Conservation (phyloP, 2,329 filamentous ascomycete genomes). For the Colletotrichum sp. region DNA sequence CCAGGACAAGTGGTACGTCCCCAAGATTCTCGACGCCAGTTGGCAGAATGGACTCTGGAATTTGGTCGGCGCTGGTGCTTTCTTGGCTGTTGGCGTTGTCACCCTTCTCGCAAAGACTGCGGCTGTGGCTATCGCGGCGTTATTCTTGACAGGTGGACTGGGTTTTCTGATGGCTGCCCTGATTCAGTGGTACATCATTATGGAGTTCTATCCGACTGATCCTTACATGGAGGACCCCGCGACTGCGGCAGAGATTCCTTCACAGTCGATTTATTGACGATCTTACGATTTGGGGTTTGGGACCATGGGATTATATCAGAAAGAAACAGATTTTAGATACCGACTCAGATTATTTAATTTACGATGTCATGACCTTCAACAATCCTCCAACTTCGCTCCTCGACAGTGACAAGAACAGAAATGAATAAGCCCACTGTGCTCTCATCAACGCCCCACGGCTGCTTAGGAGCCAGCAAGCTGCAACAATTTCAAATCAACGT, state of each 20-base stretch:
- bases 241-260: neutral
- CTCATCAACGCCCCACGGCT: neutral
- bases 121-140: neutral
- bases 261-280: constrained; percentile 16
- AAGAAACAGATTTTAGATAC: neutral
- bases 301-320: neutral
- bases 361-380: neutral
- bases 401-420: accelerated
- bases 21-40: constrained; percentile 2
- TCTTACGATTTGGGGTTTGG: neutral
- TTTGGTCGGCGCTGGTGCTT: constrained; percentile 5
- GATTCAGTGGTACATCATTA: constrained; percentile 20
- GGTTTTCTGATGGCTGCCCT: constrained; percentile 6
- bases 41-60: constrained; percentile 20
- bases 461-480: neutral
- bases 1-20: constrained; percentile 12
- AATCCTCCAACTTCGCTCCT: accelerated
- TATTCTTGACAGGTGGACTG: constrained; percentile 3
- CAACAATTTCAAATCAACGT: neutral
- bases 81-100: constrained; percentile 6
- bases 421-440: neutral
- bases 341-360: constrained; percentile 15
- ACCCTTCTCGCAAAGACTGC: neutral
- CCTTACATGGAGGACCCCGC: neutral
- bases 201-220: constrained; percentile 14